Evolutionary conservation across 768 basidiomycete genomes (phyloP).

Genomic region (Phlebiopsis flavidoalba): DNA sequence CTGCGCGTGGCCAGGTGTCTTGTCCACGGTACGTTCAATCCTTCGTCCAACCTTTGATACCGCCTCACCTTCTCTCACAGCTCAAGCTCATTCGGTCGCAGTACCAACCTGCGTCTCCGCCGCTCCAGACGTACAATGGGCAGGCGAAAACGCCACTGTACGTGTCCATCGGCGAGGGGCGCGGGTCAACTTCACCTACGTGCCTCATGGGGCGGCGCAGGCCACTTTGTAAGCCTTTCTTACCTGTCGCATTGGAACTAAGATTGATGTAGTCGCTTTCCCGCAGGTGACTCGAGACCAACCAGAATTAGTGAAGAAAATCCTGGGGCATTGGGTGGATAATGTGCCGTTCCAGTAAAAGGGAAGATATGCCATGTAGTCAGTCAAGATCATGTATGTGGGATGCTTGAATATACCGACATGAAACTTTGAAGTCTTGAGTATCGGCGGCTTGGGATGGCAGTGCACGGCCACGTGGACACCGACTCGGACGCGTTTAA

Average conservation of each 20-base stretch:
- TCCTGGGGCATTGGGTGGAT: constrained; percentile 20
- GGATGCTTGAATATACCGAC: too few relatives aligned
- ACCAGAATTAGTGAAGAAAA: constrained; percentile 17
- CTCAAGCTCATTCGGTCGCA: constrained; percentile 3
- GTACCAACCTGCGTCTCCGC: background rate
- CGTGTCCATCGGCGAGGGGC: constrained; percentile 22
- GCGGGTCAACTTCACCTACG: constrained; percentile 29
- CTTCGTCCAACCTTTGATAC: background rate
- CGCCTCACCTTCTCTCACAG: background rate
- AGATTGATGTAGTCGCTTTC: background rate
- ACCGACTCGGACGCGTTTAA: too few relatives aligned
- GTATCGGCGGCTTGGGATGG: too few relatives aligned
- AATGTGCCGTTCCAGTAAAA: constrained; percentile 9
- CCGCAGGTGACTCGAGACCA: constrained; percentile 12
- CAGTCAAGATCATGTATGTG: too few relatives aligned
- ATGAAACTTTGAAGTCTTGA: too few relatives aligned
- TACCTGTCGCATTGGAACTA: background rate
- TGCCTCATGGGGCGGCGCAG: constrained; percentile 24
- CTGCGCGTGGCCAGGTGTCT: constrained; percentile 4
- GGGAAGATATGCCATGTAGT: too few relatives aligned
- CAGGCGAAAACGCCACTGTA: constrained; percentile 12
- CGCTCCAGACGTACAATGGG: background rate
- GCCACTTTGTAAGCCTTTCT: constrained; percentile 24
- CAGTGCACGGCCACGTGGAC: too few relatives aligned
- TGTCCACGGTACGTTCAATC: background rate